A percentile compares a stretch with the other conserved stretches of the same genome.
Conservation (phyloP, 2,329 filamentous ascomycete genomes). For the Calonectria fujianensis region DNA sequence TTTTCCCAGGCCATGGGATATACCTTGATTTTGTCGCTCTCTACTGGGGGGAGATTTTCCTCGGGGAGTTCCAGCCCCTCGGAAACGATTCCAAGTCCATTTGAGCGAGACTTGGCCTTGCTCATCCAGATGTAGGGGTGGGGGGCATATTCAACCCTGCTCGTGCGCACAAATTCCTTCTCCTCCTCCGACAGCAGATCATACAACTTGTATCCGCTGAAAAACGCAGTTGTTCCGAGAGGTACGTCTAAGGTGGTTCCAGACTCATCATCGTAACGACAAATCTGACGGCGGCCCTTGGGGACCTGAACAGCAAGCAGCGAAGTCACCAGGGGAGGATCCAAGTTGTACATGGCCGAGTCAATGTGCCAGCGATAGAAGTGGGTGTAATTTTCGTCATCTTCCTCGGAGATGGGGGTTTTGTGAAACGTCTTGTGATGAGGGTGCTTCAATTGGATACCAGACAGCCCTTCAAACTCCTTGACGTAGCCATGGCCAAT, state of each 20-base stretch:
- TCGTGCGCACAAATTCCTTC: conserved; percentile 17
- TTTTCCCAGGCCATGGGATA: conserved; percentile 34
- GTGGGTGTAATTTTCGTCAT: conserved; percentile 18
- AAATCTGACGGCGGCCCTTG: conserved; percentile 30
- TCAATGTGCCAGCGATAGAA: conserved; percentile 36
- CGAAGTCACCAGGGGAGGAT: conserved; percentile 28
- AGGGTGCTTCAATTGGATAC: conserved; percentile 25
- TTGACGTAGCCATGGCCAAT: conserved; percentile 26
- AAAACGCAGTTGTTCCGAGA: conserved; percentile 29
- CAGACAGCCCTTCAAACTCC: conserved; percentile 20
- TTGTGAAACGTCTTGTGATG: conserved; percentile 29
- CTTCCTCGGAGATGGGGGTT: conserved; percentile 8
- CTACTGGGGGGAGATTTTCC: background rate
- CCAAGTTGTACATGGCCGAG: conserved; percentile 33
- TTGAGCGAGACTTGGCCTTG: conserved; percentile 26
- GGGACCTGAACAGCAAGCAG: conserved; percentile 20
- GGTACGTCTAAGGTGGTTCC: conserved; percentile 12
- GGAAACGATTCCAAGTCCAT: conserved; percentile 24
- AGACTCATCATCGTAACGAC: conserved; percentile 27
- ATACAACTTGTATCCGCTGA: conserved; percentile 28
- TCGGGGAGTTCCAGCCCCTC: conserved; percentile 26
- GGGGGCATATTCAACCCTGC: conserved; percentile 22
- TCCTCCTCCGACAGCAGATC: conserved; percentile 29
- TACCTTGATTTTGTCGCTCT: conserved; percentile 10
- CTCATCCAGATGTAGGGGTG: conserved; percentile 35